These are phyloP conservation scores for Lactifluus pinguis DNA, from an alignment of 768 basidiomycete species.

Conservation along the genomic window DNA sequence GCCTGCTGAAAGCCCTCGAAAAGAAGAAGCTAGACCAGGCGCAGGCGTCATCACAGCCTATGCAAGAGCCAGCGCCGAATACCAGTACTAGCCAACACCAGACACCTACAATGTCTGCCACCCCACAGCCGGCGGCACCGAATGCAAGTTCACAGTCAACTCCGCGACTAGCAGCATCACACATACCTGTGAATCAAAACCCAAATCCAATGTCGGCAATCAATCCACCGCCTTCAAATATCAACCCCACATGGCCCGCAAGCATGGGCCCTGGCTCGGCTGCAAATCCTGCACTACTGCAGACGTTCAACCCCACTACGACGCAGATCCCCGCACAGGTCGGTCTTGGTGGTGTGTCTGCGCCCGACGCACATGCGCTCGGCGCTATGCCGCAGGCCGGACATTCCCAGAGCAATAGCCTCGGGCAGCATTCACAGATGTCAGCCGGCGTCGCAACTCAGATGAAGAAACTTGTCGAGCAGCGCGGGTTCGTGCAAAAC, in stretches of 20 bases:
- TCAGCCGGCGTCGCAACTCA: constrained; percentile 11
- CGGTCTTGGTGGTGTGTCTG: neutral
- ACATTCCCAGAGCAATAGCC: neutral
- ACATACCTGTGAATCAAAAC: constrained; percentile 1
- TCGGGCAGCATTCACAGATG: neutral
- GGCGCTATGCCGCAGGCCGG: neutral
- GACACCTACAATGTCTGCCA: neutral
- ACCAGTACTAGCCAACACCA: constrained; percentile 1
- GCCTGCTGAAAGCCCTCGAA: neutral
- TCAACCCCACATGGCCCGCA: neutral
- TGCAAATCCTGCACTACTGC: constrained; percentile 1
- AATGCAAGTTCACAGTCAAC: constrained; percentile 1
- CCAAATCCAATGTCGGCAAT: neutral
- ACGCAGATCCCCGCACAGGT: constrained; percentile 4
- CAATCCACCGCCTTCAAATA: neutral
- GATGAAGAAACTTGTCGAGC: constrained; percentile 16
- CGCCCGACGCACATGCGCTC: neutral
- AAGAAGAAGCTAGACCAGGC: neutral
- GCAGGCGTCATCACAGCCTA: constrained; percentile 5
- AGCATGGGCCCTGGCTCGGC: neutral
- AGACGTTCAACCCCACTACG: neutral
- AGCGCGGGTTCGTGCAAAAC: constrained; percentile 2
- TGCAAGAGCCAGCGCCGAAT: neutral
- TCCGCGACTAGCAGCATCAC: constrained; percentile 4
- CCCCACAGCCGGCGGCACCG: neutral